A percentile compares a stretch with the other conserved stretches of the same genome.
Evolutionary conservation across 768 basidiomycete genomes (phyloP).

Genomic region (Leccinum olivaceopallidum): DNA sequence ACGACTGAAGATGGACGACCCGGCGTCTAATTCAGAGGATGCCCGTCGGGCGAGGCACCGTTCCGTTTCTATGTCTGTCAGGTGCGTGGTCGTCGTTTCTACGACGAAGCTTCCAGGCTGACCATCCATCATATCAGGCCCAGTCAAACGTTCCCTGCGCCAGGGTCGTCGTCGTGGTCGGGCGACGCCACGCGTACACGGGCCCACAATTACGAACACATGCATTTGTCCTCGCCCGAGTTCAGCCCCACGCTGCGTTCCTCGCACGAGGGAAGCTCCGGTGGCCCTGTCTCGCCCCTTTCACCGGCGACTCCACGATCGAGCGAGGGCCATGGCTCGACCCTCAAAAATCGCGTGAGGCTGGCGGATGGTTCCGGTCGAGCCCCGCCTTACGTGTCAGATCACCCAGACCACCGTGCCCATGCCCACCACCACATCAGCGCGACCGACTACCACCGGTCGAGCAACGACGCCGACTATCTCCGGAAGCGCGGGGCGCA

Average conservation of each 20-base stretch:
- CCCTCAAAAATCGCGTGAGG: slow-evolving; percentile 17
- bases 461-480: background rate
- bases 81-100: slow-evolving; percentile 20
- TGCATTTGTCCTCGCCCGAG: slow-evolving; percentile 16
- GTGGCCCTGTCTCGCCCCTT: slow-evolving; percentile 52
- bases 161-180: slow-evolving; percentile 30
- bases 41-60: slow-evolving; percentile 42
- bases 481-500: slow-evolving; percentile 15
- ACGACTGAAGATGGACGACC: slow-evolving; percentile 60
- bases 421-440: slow-evolving; percentile 10
- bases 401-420: slow-evolving; percentile 19
- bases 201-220: slow-evolving; percentile 16
- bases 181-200: slow-evolving; percentile 18
- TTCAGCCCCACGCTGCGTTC: slow-evolving; percentile 31
- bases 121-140: slow-evolving; percentile 13
- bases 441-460: slow-evolving; percentile 14
- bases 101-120: background rate
- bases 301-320: slow-evolving; percentile 55
- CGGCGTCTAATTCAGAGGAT: slow-evolving; percentile 18
- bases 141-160: slow-evolving; percentile 18
- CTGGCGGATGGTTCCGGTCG: slow-evolving; percentile 14
- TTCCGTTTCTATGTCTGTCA: slow-evolving; percentile 43
- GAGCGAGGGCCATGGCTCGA: slow-evolving; percentile 21
- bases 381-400: slow-evolving; percentile 3
- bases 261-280: slow-evolving; percentile 46